Base-by-base conservation (phyloP, 2,329 filamentous ascomycete genomes). In the Colletotrichum spinosum region DNA sequence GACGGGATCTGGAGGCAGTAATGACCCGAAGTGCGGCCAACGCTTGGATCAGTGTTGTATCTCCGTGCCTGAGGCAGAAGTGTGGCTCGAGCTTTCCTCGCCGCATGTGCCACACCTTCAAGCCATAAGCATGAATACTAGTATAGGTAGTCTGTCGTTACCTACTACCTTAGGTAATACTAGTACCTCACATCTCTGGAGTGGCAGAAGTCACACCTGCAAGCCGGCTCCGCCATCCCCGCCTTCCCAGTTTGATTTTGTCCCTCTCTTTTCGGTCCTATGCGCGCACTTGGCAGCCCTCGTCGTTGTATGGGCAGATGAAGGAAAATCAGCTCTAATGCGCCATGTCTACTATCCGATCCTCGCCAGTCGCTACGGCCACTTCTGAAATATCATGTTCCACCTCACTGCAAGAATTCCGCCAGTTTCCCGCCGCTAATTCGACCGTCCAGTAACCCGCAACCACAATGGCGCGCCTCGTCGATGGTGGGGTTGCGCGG, bases 401-500 rank as follows among this genome's bases (percentile, higher is more conserved):
- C 5, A 9, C 12, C 15, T 15, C 15, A 46, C 44, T n/a, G 44
- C 6, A 34, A 50, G 49, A 49, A 54, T 50, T 53, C 59, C 63
- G 63, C 52, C 39, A 49, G 37, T 50, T 63, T 63, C 48, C 63
- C 59, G 63, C 63, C 52, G 46, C 62, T 49, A 41, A 37, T 34
- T 25, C 34, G 50, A 48, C 39, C 55, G 49, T 53, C 42, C 37
- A 49, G 52, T 52, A 62, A 34, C n/a, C 35, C 46, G 45, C 51
- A 13, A 35, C 25, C 34, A 55, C 52, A 56, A 48, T 56, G 58
- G 52, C 42, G 63, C 63, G 52, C 52, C 50, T 53, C 55, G 49
- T 42, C 42, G 11, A 54, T 54, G 53, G 63, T 66, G 63, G 63
- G 63, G 63, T 63, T 62, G 12, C 63, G 63, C 48, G 63, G 63